These are phyloP conservation scores for Paraconiothyrium brasiliense DNA, from an alignment of 2,329 filamentous ascomycete species.

Conservation along the genomic window DNA sequence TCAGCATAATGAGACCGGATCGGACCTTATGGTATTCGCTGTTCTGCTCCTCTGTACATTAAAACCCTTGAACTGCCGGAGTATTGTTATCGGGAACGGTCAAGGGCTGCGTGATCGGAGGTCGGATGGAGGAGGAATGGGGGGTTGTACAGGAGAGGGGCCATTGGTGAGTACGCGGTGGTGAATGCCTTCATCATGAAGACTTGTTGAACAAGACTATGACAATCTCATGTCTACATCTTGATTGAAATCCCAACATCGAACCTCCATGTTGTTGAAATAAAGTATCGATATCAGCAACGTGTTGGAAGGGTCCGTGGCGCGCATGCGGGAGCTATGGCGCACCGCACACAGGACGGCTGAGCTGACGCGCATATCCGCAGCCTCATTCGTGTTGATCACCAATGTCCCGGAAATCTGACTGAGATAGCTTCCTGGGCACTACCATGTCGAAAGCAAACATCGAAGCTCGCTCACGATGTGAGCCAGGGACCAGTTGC, in stretches of 20 bases:
- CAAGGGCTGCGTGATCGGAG: slow-evolving; percentile 25
- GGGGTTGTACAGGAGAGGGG: slow-evolving; percentile 32
- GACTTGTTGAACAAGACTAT: not conserved
- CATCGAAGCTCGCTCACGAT: not conserved
- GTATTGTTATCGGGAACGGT: slow-evolving; percentile 17
- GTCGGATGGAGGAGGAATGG: slow-evolving; percentile 31
- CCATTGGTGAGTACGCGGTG: slow-evolving; percentile 19
- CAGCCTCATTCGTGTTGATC: slow-evolving; percentile 3
- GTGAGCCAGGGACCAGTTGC: not conserved
- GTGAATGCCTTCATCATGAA: not conserved
- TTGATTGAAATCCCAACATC: not conserved
- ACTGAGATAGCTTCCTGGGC: not conserved
- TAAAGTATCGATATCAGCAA: slow-evolving; percentile 23
- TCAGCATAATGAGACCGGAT: slow-evolving; percentile 6
- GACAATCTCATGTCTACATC: not conserved
- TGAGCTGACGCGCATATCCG: slow-evolving; percentile 8
- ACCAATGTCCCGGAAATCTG: not conserved
- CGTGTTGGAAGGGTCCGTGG: slow-evolving; percentile 11
- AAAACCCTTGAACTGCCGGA: slow-evolving; percentile 17
- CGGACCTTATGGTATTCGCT: slow-evolving; percentile 16
- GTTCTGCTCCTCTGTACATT: slow-evolving; percentile 6
- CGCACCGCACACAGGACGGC: slow-evolving; percentile 1
- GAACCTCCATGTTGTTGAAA: slow-evolving; percentile 4
- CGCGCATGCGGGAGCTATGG: slow-evolving; percentile 6
- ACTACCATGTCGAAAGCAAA: not conserved